phyloP scores from a whole-genome alignment of 2,329 filamentous ascomycete species.

The Colletotrichum viniferum region DNA sequence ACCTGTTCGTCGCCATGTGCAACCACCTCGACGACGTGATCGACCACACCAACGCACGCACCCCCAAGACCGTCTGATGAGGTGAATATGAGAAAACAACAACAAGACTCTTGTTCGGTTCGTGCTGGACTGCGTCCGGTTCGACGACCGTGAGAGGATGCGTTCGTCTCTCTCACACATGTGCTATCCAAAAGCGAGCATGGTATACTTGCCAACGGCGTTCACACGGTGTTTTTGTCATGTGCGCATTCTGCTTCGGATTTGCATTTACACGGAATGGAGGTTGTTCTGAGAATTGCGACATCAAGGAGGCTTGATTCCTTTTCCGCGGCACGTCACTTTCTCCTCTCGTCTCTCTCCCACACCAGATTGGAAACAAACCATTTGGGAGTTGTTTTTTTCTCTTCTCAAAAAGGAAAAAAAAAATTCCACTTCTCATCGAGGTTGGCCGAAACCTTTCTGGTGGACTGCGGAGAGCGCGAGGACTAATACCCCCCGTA shows the following conservation, averaged over 20 bases:
- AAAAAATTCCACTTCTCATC: constrained; percentile 51
- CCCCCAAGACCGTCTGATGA: constrained; percentile 61
- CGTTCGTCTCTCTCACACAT: neutral
- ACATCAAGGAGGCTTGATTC: constrained; percentile 20
- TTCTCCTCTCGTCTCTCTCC: constrained; percentile 39
- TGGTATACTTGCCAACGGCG: constrained; percentile 12
- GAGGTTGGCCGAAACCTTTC: constrained; percentile 54
- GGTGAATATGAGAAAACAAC: neutral
- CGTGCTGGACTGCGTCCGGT: neutral
- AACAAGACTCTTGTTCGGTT: neutral
- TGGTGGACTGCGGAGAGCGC: constrained; percentile 45
- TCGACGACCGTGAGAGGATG: neutral
- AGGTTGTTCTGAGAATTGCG: constrained; percentile 17
- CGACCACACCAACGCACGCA: constrained; percentile 75
- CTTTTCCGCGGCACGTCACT: constrained; percentile 27
- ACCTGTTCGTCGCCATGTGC: constrained; percentile 97
- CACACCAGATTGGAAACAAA: constrained; percentile 56
- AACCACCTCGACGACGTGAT: constrained; percentile 97
- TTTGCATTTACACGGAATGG: constrained; percentile 11
- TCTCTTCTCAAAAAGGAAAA: constrained; percentile 7
- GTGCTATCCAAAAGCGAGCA: constrained; percentile 17
- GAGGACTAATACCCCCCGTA: constrained; percentile 38
- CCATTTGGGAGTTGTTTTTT: constrained; percentile 46
- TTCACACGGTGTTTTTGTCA: constrained; percentile 17
- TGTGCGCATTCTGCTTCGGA: constrained; percentile 2